These are phyloP conservation scores for Jaapia argillacea DNA, from an alignment of 768 basidiomycete species.

Conservation along the genomic window DNA sequence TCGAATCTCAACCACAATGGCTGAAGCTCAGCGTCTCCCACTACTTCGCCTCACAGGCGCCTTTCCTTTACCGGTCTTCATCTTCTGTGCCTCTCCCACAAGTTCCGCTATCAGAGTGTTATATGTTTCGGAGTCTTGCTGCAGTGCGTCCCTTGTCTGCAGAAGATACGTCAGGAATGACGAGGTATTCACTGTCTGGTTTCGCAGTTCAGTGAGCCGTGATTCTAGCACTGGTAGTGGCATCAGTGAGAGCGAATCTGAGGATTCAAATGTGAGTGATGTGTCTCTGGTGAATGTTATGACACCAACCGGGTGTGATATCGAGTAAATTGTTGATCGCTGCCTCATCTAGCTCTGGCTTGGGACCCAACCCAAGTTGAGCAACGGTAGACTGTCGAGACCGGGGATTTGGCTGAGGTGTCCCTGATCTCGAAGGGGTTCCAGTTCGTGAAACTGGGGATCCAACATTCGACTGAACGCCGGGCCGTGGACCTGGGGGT, in stretches of 20 bases:
- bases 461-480: constrained; percentile 20
- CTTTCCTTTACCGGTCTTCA: constrained; percentile 54
- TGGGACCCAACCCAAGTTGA: constrained; percentile 56
- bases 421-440: constrained; percentile 30
- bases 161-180: constrained; percentile 70
- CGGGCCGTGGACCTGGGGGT: constrained; percentile 53
- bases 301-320: constrained; percentile 50
- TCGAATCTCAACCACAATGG: no score
- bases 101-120: constrained; percentile 87
- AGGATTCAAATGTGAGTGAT: background rate
- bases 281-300: background rate
- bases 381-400: constrained; percentile 18
- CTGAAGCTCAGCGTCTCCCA: background rate
- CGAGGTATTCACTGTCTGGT: constrained; percentile 69
- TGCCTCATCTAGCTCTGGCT: constrained; percentile 60
- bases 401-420: constrained; percentile 31
- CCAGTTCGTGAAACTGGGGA: constrained; percentile 45
- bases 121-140: constrained; percentile 84
- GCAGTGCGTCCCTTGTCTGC: constrained; percentile 70
- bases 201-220: constrained; percentile 55
- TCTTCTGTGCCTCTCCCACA: constrained; percentile 85
- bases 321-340: constrained; percentile 60
- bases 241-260: constrained; percentile 66
- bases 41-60: constrained; percentile 34
- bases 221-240: constrained; percentile 59